These are phyloP conservation scores for Chlorella sorokiniana DNA, from an alignment of 139 green algal genomes.

Conservation along the genomic window DNA sequence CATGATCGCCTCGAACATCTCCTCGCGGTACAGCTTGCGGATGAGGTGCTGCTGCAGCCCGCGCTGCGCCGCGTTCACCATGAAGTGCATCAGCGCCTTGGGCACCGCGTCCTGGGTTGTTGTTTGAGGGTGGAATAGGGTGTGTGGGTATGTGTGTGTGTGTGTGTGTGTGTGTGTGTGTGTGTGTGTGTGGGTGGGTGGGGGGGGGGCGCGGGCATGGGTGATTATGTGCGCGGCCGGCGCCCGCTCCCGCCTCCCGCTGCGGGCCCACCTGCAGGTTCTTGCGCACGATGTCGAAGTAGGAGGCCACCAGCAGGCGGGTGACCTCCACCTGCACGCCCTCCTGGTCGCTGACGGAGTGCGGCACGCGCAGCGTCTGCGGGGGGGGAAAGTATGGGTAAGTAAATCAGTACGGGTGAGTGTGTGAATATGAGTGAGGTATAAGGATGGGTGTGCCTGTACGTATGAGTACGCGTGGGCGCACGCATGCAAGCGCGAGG, in stretches of 20 bases:
- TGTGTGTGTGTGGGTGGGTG: no score
- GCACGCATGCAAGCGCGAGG: background rate
- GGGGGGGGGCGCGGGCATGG: no score
- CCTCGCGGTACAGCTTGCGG: constrained; percentile 81
- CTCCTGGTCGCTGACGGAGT: constrained; percentile 61
- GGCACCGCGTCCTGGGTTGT: constrained; percentile 88
- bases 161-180: no score
- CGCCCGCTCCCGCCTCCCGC: background rate
- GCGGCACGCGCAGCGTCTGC: constrained; percentile 52
- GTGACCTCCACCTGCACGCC: constrained; percentile 88
- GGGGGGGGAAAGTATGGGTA: background rate
- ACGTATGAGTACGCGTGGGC: no score
- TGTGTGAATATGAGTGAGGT: no score
- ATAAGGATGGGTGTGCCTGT: no score
- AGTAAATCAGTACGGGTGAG: background rate
- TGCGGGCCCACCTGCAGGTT: constrained; percentile 67
- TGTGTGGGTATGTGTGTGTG: no score
- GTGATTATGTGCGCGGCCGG: no score
- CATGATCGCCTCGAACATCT: constrained; percentile 78
- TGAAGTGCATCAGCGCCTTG: constrained; percentile 95
- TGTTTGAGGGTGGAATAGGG: no score
- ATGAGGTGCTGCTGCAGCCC: constrained; percentile 91
- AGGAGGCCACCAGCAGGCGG: constrained; percentile 83
- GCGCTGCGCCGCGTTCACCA: constrained; percentile 79
- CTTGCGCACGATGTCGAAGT: constrained; percentile 90